Evolutionary conservation across 164 flowering plant species (phyloP).

Genomic region (Aristolochia fimbriata): DNA sequence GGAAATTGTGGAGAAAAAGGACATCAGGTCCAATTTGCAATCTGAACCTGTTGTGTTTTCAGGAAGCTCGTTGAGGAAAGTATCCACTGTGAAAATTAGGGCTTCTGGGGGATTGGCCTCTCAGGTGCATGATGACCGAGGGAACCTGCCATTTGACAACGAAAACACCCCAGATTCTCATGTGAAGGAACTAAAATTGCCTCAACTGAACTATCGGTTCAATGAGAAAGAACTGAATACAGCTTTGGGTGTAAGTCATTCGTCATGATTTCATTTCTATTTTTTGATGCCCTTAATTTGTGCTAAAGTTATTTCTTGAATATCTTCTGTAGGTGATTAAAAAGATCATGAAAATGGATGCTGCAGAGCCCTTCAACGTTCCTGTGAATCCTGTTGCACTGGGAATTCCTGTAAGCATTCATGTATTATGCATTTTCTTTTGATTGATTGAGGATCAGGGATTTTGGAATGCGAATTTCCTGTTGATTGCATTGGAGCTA

Average conservation of each 20-base stretch:
- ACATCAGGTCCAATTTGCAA: conserved; percentile 46
- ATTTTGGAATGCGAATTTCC: too few species aligned
- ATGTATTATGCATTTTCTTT: neutral
- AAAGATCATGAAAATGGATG: conserved; percentile 98
- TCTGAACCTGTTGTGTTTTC: conserved; percentile 27
- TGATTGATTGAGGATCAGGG: too few species aligned
- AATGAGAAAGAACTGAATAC: conserved; percentile 56
- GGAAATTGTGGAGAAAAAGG: conserved; percentile 34
- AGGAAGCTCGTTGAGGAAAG: conserved; percentile 33
- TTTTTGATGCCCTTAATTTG: neutral
- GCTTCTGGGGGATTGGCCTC: conserved; percentile 43
- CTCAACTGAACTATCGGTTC: conserved; percentile 18
- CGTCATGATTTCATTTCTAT: neutral
- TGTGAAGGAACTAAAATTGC: conserved; percentile 19
- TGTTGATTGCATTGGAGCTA: too few species aligned
- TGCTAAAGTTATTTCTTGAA: neutral
- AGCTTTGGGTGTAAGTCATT: conserved; percentile 28
- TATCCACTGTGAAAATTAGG: conserved; percentile 65
- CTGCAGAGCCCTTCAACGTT: conserved; percentile 89
- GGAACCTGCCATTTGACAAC: conserved; percentile 2
- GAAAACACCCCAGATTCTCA: conserved; percentile 5
- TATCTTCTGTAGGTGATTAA: conserved; percentile 52
- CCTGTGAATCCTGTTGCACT: conserved; percentile 91
- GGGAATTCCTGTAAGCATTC: conserved; percentile 83
- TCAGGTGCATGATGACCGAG: conserved; percentile 18